These are phyloP conservation scores for Neocatenulostroma microsporum DNA, from an alignment of 2,329 filamentous ascomycete species.

Conservation along the genomic window DNA sequence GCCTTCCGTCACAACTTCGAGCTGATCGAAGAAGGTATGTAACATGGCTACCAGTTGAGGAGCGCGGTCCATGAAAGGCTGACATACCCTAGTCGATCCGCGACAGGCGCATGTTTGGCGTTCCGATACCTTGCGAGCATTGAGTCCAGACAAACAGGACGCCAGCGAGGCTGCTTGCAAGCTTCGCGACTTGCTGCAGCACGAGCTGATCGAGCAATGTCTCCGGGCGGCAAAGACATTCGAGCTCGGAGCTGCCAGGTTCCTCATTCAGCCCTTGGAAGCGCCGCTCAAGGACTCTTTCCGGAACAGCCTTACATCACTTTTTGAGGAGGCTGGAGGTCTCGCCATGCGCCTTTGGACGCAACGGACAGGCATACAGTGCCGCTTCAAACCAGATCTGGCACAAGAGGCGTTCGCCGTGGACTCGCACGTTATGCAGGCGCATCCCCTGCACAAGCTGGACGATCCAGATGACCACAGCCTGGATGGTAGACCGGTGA, in stretches of 20 bases:
- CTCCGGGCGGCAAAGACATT: background rate
- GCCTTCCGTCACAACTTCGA: no score
- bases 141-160: constrained; percentile 1
- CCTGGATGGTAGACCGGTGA: constrained; percentile 6
- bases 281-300: background rate
- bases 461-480: constrained; percentile 9
- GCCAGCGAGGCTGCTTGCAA: background rate
- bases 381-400: constrained; percentile 3
- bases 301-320: background rate
- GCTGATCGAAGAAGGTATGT: no score
- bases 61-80: no score
- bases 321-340: constrained; percentile 2
- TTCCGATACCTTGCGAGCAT: constrained; percentile 6
- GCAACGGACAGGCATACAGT: constrained; percentile 3
- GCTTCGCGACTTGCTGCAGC: background rate
- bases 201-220: background rate
- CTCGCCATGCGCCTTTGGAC: constrained; percentile 5
- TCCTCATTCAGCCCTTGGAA: background rate
- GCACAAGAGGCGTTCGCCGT: constrained; percentile 1
- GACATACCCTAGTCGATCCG: constrained; percentile 5
- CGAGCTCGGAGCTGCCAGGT: background rate
- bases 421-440: constrained; percentile 5
- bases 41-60: no score
- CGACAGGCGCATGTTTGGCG: constrained; percentile 6
- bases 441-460: constrained; percentile 6